phyloP scores from a whole-genome alignment of 139 green algal species.

The Auxenochlorella pyrenoidosa region DNA sequence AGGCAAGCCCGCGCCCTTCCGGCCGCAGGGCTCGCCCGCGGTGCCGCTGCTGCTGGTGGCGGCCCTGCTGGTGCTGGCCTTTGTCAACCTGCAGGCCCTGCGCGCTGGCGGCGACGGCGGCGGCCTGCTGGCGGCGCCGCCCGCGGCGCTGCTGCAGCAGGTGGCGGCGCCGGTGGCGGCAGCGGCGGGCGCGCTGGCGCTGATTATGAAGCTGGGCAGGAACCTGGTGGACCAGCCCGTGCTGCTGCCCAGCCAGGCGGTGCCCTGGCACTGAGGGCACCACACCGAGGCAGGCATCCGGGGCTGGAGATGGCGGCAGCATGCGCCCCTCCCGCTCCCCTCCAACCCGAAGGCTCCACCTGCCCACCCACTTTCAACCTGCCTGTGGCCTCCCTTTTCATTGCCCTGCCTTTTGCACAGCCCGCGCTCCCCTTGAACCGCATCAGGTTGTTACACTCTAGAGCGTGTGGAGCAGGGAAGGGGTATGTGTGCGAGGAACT shows the following conservation, averaged over 20 bases:
- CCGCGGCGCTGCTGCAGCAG: constrained; percentile 14
- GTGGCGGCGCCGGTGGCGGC: constrained; percentile 65
- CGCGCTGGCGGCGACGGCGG: not conserved
- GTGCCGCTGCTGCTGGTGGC: constrained; percentile 33
- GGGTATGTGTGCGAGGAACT: not conserved
- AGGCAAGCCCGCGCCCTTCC: constrained; percentile 43
- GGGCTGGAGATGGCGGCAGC: no score
- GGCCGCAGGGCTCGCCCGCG: constrained; percentile 51
- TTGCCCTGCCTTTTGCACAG: no score
- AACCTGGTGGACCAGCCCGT: constrained; percentile 72
- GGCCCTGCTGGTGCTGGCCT: constrained; percentile 6
- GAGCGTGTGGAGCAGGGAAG: not conserved
- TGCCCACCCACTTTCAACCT: no score
- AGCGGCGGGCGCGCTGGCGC: constrained; percentile 54
- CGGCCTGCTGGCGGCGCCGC: not conserved
- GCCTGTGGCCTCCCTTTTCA: not conserved
- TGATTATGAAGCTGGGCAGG: constrained; percentile 66
- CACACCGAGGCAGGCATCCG: not conserved
- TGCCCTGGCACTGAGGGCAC: constrained; percentile 49
- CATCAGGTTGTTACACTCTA: not conserved
- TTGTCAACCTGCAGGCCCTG: constrained; percentile 20
- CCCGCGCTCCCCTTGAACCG: not conserved
- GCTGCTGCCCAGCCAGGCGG: constrained; percentile 72
- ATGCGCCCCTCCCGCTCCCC: not conserved
- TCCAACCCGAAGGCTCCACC: not conserved